These are phyloP conservation scores for Pseudophaeomoniella oleicola DNA, from an alignment of 2,329 filamentous ascomycete species.

Conservation along the genomic window DNA sequence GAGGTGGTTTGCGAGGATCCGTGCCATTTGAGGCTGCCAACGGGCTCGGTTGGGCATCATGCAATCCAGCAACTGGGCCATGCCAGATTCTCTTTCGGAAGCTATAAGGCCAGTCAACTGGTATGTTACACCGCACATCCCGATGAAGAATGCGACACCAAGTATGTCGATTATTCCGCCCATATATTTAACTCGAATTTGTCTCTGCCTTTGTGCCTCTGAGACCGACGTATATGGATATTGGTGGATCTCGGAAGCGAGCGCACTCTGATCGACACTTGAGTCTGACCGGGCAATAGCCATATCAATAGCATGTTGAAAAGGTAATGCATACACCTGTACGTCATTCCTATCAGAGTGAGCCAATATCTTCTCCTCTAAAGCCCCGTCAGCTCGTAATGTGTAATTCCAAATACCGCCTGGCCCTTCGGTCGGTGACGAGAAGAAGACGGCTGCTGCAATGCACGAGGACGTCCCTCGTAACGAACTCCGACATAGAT, in stretches of 20 bases:
- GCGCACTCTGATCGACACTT: constrained; percentile 20
- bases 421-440: constrained; percentile 56
- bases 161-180: constrained; percentile 59
- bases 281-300: constrained; percentile 49
- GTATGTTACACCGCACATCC: constrained; percentile 68
- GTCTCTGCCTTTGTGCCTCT: constrained; percentile 47
- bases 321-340: constrained; percentile 62
- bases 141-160: constrained; percentile 64
- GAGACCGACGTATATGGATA: constrained; percentile 66
- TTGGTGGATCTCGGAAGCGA: constrained; percentile 37
- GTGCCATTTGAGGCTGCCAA: constrained; percentile 64
- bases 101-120: constrained; percentile 79
- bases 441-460: constrained; percentile 58
- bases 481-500: constrained; percentile 48
- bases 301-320: constrained; percentile 64
- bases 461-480: constrained; percentile 58
- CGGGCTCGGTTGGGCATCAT: constrained; percentile 68
- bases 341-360: constrained; percentile 54
- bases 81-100: constrained; percentile 70
- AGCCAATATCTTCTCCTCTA: constrained; percentile 52
- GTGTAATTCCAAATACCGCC: constrained; percentile 73
- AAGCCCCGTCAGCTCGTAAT: constrained; percentile 57
- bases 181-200: constrained; percentile 59
- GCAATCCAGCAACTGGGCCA: constrained; percentile 76
- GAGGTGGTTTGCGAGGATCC: constrained; percentile 66